Base-by-base conservation (phyloP, 345 rosid species). In the Hibiscus tridactylites region DNA sequence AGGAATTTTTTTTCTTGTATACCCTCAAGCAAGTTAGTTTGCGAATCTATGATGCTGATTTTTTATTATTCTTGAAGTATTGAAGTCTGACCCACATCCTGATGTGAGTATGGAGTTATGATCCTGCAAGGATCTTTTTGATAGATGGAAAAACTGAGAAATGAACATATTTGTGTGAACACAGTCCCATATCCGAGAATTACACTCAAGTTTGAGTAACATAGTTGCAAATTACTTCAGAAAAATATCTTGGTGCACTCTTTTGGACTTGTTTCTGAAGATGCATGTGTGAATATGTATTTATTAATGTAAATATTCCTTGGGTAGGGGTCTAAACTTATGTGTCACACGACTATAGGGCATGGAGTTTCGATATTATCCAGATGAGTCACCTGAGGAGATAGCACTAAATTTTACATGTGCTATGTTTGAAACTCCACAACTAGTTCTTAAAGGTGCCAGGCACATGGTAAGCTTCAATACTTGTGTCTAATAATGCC, bases 311-410 rank as follows among this genome's bases (percentile, higher is more conserved):
- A 17, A 64, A 17, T 64, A 64, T 11, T 50, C 3, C 24, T 37
- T 0, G 15, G 10, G 17, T 37, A 21, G 17, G 17, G 56, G 65
- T 19, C 16, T 58, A 5, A 71, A 28, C 3, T 5, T 52, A 17
- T 71, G 2, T 37, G n/a, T 58, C 15, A 11, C 35, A 1, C 76
- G 64, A 53, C 67, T 82, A 57, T 72, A 91, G 98, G 87, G 74
- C 17, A 84, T 81, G 65, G 90, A 81, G 73, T 75, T 89, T 58
- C 54, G 6, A 61, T 92, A 86, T 82, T 90, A 94, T 78, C 90
- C 97, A 16, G 88, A 89, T 81, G 96, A 91, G 83, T 84, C 96
- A 76, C 98, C 97, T 24, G 93, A 91, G 79, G 97, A 91, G 78
- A 85, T 82, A 84, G 98, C 98, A 67, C 82, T 85, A 58, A 89